A percentile compares a stretch with the other conserved stretches of the same genome.
phyloP scores from a whole-genome alignment of 768 basidiomycete genomes.

The Arthromyces matolae region DNA sequence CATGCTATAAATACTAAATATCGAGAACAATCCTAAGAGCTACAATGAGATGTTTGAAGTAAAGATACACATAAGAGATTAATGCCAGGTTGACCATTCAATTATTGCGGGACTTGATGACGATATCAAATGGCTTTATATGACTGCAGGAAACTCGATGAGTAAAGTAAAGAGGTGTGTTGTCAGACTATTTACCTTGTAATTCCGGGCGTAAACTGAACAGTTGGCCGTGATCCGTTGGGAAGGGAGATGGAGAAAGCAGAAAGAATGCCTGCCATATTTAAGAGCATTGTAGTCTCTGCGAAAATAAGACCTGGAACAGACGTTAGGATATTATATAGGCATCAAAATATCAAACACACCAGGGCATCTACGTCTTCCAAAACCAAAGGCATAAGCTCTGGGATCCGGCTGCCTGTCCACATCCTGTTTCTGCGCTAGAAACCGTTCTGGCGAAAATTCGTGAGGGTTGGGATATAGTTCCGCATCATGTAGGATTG shows the following conservation, averaged over 20 bases:
- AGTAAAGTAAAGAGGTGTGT: background rate
- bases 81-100: no score
- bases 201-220: constrained; percentile 28
- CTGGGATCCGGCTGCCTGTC: constrained; percentile 33
- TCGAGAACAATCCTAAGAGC: no score
- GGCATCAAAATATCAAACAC: background rate
- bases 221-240: constrained; percentile 7
- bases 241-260: constrained; percentile 26
- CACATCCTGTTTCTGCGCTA: no score
- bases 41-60: no score
- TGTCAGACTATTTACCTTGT: constrained; percentile 27
- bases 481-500: constrained; percentile 38
- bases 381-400: constrained; percentile 31
- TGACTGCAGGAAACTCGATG: constrained; percentile 11
- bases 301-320: constrained; percentile 27
- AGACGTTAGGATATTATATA: background rate
- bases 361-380: constrained; percentile 32
- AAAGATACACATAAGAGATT: no score
- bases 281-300: constrained; percentile 28
- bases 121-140: constrained; percentile 21
- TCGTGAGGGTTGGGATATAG: constrained; percentile 37
- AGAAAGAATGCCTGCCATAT: constrained; percentile 29
- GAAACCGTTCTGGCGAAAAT: constrained; percentile 39
- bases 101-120: constrained; percentile 12
- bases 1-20: no score